These are phyloP conservation scores for Salix suchowensis DNA, from an alignment of 345 rosid species.

Conservation along the genomic window DNA sequence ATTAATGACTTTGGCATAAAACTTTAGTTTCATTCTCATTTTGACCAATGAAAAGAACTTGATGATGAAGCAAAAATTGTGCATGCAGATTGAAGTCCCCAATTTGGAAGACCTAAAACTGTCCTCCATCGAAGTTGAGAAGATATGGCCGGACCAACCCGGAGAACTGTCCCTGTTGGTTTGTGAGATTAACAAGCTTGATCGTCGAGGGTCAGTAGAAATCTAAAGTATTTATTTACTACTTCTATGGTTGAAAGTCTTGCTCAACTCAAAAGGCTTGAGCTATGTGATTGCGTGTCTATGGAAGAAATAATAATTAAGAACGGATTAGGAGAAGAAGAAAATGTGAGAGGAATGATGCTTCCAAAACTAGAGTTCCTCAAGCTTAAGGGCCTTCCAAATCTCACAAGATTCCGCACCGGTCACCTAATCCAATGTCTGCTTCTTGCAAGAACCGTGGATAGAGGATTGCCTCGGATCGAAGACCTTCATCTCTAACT, in stretches of 20 bases:
- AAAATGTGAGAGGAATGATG: background rate
- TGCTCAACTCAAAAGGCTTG: background rate
- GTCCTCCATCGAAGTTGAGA: background rate
- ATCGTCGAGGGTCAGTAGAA: background rate
- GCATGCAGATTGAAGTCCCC: constrained; percentile 7
- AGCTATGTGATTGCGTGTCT: background rate
- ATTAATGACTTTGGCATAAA: too few relatives aligned
- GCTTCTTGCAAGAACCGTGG: background rate
- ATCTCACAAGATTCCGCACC: background rate
- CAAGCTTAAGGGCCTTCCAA: background rate
- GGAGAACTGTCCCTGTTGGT: background rate
- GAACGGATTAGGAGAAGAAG: background rate
- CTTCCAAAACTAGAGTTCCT: constrained; percentile 1
- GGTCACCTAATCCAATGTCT: background rate
- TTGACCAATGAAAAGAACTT: background rate
- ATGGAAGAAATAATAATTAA: background rate
- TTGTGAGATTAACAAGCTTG: constrained; percentile 5
- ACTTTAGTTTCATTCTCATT: background rate
- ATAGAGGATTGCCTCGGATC: background rate
- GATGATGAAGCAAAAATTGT: background rate
- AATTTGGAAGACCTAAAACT: background rate
- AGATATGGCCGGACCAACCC: constrained; percentile 1
- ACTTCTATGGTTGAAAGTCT: constrained; percentile 1
- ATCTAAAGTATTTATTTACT: constrained; percentile 9
- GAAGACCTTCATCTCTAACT: background rate